Base-by-base conservation (phyloP, 2,329 filamentous ascomycete species). In the Xylaria hypoxylon region DNA sequence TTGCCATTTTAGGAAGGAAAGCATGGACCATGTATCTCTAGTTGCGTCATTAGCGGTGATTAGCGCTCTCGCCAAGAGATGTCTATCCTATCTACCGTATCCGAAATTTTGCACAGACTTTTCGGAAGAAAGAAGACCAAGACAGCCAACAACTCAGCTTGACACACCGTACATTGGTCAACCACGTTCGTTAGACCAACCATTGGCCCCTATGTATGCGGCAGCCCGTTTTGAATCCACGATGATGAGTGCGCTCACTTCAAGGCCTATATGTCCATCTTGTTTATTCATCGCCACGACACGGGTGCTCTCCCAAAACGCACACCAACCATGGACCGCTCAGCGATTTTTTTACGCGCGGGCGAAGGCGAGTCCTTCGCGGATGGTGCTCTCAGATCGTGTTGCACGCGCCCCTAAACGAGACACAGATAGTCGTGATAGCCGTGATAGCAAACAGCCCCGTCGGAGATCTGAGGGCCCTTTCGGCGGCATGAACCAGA, bases 361-460 rank as follows among this genome's bases (percentile, higher is more conserved):
- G 35, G 45, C 44, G 48, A 74, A 64, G 64, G 10, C 68, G 35
- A 62, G 77, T 60, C 83, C 87, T 40, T 86, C 86, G 47, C 85
- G 87, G 57, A 88, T 88, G 86, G 82, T 86, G 33, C 80, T 89
- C 6, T 87, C 87, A 8, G 82, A 87, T 70, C 80, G 79, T 51
- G 86, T 88, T 26, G 80, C 81, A 42, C 80, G 79, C 67, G 62
- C 80, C 5, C 77, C 82, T 2, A 62, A 52, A 44, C 72, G 77
- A 44, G 74, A 77, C 58, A 73, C 65, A 10, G 70, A 73, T 50
- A 71, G 72, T 28, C 76, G 76, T 65, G 76, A 78, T 28, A 71
- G 72, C 31, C 76, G 76, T 65, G 76, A 78, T 28, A 76, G 74
- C 62, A 80, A 72, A 64, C 77, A 76, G 8, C 80, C 80, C 19